These are phyloP conservation scores for Metschnikowia kunwiensis DNA, from an alignment of 805 yeast species.

Conservation along the genomic window DNA sequence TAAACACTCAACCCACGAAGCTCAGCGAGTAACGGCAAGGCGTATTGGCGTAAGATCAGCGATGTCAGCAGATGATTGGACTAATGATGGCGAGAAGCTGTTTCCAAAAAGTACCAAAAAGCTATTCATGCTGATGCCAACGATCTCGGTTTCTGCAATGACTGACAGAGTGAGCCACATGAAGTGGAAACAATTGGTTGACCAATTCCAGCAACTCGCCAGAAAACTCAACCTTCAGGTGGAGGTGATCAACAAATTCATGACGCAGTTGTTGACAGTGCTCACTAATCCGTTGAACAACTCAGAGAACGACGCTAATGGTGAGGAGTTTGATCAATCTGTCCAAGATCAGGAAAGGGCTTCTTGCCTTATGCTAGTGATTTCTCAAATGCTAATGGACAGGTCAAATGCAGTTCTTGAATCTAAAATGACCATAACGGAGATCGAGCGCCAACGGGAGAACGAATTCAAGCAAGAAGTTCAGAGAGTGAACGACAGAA, in stretches of 20 bases:
- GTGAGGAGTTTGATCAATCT: conserved; percentile 76
- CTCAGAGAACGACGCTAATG: conserved; percentile 51
- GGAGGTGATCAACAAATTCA: conserved; percentile 49
- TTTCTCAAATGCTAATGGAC: conserved; percentile 48
- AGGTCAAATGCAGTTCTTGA: conserved; percentile 18
- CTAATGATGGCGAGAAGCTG: conserved; percentile 30
- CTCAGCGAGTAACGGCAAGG: conserved; percentile 23
- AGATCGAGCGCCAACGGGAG: conserved; percentile 17
- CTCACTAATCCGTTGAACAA: conserved; percentile 47
- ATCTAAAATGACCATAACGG: conserved; percentile 5
- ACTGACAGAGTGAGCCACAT: conserved; percentile 20
- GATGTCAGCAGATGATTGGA: conserved; percentile 10
- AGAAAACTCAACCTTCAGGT: conserved; percentile 52
- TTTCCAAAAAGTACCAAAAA: conserved; percentile 35
- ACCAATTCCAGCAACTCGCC: conserved; percentile 20
- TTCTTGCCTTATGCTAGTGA: conserved; percentile 52
- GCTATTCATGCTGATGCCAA: conserved; percentile 31
- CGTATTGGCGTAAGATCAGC: conserved; percentile 25
- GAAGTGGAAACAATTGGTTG: conserved; percentile 21
- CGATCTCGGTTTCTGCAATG: conserved; percentile 20
- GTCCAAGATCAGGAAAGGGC: conserved; percentile 73
- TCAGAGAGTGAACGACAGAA: conserved; percentile 25
- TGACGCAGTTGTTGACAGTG: conserved; percentile 39
- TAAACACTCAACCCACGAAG: conserved; percentile 39
- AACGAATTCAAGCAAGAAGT: conserved; percentile 21